A percentile compares a stretch with the other conserved stretches of the same genome.
Conservation (phyloP, 2,329 filamentous ascomycete genomes). For the Diaporthe aspalathi region DNA sequence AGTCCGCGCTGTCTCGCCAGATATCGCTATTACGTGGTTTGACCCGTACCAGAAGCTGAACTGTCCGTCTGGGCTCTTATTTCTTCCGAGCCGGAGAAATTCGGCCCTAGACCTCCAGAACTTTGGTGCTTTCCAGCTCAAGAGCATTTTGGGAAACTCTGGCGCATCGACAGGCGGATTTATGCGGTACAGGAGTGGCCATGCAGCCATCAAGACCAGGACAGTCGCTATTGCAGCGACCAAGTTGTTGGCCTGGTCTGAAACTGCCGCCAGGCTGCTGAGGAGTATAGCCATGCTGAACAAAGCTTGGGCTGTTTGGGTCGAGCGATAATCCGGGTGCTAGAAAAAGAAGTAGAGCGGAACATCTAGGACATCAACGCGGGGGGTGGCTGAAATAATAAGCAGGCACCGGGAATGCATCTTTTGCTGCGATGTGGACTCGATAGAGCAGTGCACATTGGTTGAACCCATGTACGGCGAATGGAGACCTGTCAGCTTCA, state of each 20-base stretch:
- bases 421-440: background rate
- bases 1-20: conserved; percentile 5
- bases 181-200: background rate
- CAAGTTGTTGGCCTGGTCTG: background rate
- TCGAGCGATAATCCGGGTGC: no score
- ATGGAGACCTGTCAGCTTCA: background rate
- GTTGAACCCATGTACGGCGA: background rate
- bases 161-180: background rate
- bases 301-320: background rate
- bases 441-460: background rate
- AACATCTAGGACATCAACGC: background rate
- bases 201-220: conserved; percentile 4
- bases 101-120: conserved; percentile 5
- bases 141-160: background rate
- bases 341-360: background rate
- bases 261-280: background rate
- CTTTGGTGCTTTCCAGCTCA: background rate
- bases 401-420: background rate
- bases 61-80: background rate
- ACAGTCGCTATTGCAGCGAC: background rate
- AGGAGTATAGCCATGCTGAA: background rate
- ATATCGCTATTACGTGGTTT: conserved; percentile 4
- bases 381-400: background rate
- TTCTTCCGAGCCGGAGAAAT: background rate
- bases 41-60: conserved; percentile 18